Conservation (phyloP, 805 yeast genomes). For the Kodamaea restingae region DNA sequence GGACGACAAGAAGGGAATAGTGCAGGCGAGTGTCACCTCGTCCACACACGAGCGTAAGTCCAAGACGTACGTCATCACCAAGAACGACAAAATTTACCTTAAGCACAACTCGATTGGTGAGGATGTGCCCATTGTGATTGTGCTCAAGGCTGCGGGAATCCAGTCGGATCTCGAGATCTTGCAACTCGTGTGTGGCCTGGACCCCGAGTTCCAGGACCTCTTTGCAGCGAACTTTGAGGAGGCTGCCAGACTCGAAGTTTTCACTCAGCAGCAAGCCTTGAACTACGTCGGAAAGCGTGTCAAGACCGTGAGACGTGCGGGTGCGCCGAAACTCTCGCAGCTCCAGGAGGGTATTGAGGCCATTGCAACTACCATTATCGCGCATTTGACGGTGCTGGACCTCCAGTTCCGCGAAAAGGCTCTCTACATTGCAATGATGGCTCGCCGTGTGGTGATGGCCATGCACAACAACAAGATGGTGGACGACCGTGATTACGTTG, state of each 20-base stretch:
- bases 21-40: conserved; percentile 96
- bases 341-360: conserved; percentile 97
- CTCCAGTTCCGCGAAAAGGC: conserved; percentile 93
- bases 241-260: conserved; percentile 77
- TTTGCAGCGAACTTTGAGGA: conserved; percentile 94
- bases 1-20: conserved; percentile 89
- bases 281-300: conserved; percentile 89
- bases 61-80: conserved; percentile 91
- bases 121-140: conserved; percentile 91
- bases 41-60: conserved; percentile 98
- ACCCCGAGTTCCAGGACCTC: conserved; percentile 83
- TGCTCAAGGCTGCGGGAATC: conserved; percentile 91
- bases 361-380: conserved; percentile 91
- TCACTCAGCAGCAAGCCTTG: conserved; percentile 90
- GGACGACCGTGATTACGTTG: conserved; percentile 98
- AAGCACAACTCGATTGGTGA: conserved; percentile 95
- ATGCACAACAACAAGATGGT: conserved; percentile 91
- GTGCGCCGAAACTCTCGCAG: conserved; percentile 71
- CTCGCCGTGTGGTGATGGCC: conserved; percentile 93
- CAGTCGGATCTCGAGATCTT: conserved; percentile 88
- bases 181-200: conserved; percentile 90
- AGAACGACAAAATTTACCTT: conserved; percentile 80
- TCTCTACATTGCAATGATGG: conserved; percentile 90
- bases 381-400: conserved; percentile 83
- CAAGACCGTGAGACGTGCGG: conserved; percentile 84